Percentiles rank a stretch among this genome's conserved stretches.
These are phyloP conservation scores for Vitis rotundifolia DNA, from an alignment of 164 flowering plant genomes.

Conservation along the genomic window DNA sequence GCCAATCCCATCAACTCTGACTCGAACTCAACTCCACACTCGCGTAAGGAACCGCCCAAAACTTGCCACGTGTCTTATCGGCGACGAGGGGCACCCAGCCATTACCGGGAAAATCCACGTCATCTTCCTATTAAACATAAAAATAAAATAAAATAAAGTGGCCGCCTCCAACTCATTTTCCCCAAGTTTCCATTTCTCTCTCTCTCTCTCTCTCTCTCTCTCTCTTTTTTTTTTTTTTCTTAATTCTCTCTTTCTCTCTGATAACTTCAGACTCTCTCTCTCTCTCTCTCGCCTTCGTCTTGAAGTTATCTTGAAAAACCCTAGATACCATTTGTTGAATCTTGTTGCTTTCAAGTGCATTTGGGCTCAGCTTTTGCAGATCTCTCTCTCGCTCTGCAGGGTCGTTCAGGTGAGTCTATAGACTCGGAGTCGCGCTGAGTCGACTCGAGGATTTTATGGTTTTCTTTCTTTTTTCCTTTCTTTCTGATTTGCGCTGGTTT, in stretches of 20 bases:
- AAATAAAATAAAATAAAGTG: not conserved
- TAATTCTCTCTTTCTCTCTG: constrained; percentile 1
- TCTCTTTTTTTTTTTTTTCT: not conserved
- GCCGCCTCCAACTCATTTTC: constrained; percentile 2
- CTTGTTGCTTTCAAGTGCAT: not conserved
- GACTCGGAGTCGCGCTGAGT: constrained; percentile 18
- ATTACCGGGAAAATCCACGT: not conserved
- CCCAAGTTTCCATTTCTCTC: not conserved
- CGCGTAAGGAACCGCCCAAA: not conserved
- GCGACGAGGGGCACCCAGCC: not conserved
- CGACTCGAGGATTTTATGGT: constrained; percentile 24
- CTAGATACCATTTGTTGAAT: not conserved
- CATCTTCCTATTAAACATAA: not conserved
- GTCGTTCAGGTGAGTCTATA: constrained; percentile 21
- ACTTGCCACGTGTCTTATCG: not conserved
- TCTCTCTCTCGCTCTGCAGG: not conserved
- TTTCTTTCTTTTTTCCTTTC: not conserved
- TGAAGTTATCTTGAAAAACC: constrained; percentile 17
- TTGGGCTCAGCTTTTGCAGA: constrained; percentile 1
- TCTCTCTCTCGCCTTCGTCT: constrained; percentile 11
- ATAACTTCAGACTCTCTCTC: constrained; percentile 6
- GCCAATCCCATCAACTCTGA: too few relatives aligned
- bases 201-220: constrained; percentile 1
- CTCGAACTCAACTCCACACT: not conserved
- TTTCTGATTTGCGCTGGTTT: constrained; percentile 1